A percentile compares a stretch with the other conserved stretches of the same genome.
phyloP scores from a whole-genome alignment of 495 filamentous ascomycete species.

The Xylaria longipes region DNA sequence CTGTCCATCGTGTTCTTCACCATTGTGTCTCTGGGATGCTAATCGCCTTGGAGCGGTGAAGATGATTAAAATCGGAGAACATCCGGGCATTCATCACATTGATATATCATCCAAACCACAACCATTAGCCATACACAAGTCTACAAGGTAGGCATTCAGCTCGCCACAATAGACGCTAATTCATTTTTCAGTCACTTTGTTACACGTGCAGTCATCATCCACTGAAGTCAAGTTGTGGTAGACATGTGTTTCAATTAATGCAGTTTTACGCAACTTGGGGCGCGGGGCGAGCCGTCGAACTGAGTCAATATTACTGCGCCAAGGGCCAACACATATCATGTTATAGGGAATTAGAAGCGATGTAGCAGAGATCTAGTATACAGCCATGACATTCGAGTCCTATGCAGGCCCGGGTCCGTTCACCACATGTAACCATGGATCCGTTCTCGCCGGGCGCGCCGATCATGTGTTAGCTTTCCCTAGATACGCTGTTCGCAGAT shows the following conservation, averaged over 20 bases:
- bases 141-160: neutral
- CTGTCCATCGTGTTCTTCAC: slow-evolving; percentile 17
- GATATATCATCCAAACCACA: neutral
- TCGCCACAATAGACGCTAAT: slow-evolving; percentile 7
- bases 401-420: neutral
- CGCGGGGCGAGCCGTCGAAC: slow-evolving; percentile 6
- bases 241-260: neutral
- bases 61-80: neutral
- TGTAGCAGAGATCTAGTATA: neutral
- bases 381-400: neutral
- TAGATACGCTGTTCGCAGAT: neutral
- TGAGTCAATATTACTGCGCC: neutral
- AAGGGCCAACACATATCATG: neutral
- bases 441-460: neutral
- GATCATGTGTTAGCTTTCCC: slow-evolving; percentile 8
- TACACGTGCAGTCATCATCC: slow-evolving; percentile 6
- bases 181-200: neutral
- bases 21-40: neutral
- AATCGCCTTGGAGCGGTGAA: neutral
- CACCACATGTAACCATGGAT: neutral
- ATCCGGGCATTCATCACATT: neutral
- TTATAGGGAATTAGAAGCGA: neutral
- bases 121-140: neutral
- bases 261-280: neutral
- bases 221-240: neutral